Conservation (phyloP, 1,139 yeast species). For the Candida sojae region DNA sequence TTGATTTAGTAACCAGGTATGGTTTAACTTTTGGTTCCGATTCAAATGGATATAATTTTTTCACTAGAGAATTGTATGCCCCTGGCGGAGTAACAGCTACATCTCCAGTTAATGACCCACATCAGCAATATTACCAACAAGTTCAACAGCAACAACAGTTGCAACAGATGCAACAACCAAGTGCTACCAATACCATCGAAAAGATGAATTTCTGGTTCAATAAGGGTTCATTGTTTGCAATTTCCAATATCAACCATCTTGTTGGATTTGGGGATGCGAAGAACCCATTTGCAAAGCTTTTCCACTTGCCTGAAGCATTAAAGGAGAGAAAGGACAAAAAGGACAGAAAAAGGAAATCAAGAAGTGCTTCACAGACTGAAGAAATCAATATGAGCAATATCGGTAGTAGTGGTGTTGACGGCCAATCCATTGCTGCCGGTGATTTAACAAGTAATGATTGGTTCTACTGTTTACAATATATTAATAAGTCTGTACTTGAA, state of each 20-base stretch:
- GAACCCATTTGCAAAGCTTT: slow-evolving; percentile 73
- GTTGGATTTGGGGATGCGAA: slow-evolving; percentile 76
- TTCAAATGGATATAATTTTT: slow-evolving; percentile 65
- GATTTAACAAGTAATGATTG: slow-evolving; percentile 56
- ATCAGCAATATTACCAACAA: slow-evolving; percentile 31
- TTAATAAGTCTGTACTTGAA: slow-evolving; percentile 67
- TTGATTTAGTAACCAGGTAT: slow-evolving; percentile 66
- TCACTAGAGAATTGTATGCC: slow-evolving; percentile 51
- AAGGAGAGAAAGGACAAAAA: slow-evolving; percentile 72
- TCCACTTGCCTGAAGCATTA: slow-evolving; percentile 68
- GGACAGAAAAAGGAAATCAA: slow-evolving; percentile 59
- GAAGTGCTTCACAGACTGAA: slow-evolving; percentile 23
- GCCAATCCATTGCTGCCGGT: slow-evolving; percentile 38
- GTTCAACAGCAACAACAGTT: slow-evolving; percentile 13
- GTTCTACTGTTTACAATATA: slow-evolving; percentile 55
- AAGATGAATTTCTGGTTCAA: slow-evolving; percentile 74
- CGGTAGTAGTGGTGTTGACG: slow-evolving; percentile 23
- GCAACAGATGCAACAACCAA: slow-evolving; percentile 22
- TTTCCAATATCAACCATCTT: slow-evolving; percentile 70
- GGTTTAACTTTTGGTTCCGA: slow-evolving; percentile 73
- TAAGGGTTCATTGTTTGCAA: slow-evolving; percentile 72
- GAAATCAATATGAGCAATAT: slow-evolving; percentile 9
- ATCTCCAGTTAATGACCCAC: slow-evolving; percentile 24
- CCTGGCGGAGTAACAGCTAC: slow-evolving; percentile 29
- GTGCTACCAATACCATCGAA: slow-evolving; percentile 44